Conservation (phyloP, 208 protist species). For the Acanthamoeba healyi region DNA sequence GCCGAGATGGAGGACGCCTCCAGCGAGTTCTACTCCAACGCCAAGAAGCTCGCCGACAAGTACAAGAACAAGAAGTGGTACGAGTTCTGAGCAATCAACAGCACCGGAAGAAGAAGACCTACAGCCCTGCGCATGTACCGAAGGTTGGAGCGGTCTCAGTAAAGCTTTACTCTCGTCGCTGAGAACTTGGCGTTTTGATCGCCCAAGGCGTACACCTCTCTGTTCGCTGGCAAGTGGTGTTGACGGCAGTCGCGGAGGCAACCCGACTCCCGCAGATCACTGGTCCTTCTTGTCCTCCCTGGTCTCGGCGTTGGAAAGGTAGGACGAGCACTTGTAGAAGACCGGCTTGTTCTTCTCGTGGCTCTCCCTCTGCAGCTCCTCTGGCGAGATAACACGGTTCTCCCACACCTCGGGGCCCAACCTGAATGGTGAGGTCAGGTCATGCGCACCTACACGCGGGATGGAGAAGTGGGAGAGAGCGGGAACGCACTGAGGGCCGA, state of each 20-base stretch:
- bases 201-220: no score
- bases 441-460: background rate
- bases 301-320: background rate
- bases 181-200: no score
- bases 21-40: slow-evolving; percentile 38
- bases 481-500: slow-evolving; percentile 33
- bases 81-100: no score
- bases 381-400: slow-evolving; percentile 14
- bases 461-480: background rate
- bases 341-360: background rate
- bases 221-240: no score
- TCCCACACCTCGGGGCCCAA: background rate
- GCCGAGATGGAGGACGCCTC: slow-evolving; percentile 50
- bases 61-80: slow-evolving; percentile 70
- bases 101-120: background rate
- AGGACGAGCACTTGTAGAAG: slow-evolving; percentile 57
- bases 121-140: no score
- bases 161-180: no score
- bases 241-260: no score
- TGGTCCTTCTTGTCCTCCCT: slow-evolving; percentile 53
- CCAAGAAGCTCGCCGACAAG: slow-evolving; percentile 55
- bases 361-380: background rate
- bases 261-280: background rate
- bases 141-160: no score
- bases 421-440: background rate